phyloP scores from a whole-genome alignment of 139 green algal genomes.

The Raphidocelis subcapitata region DNA sequence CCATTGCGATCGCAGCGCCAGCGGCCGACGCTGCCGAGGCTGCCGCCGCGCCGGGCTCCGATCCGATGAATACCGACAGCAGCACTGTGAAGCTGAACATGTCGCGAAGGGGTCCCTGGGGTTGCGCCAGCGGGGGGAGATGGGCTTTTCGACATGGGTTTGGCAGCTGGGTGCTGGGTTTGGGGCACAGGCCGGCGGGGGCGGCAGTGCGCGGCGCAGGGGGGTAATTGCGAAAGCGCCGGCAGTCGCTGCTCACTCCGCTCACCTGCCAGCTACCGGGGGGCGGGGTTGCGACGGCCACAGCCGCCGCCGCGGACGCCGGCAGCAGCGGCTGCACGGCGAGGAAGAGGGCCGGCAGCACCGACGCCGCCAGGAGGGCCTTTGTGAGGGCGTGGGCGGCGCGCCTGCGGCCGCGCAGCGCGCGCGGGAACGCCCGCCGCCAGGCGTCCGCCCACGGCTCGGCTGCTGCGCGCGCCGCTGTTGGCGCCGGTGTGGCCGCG shows the following conservation, averaged over 20 bases:
- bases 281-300: not conserved
- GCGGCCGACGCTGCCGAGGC: conserved; percentile 9
- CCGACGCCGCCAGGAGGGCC: not conserved
- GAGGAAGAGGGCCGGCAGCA: conserved; percentile 8
- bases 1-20: conserved; percentile 10
- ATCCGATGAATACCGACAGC: conserved; percentile 23
- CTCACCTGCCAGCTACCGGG: not conserved
- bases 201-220: no score
- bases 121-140: no score
- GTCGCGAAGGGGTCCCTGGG: conserved; percentile 22
- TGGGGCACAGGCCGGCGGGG: no score
- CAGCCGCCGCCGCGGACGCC: not conserved
- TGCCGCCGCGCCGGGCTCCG: conserved; percentile 14
- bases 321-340: conserved; percentile 9
- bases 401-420: not conserved
- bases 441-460: no score
- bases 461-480: no score
- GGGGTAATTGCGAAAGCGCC: not conserved
- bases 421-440: no score
- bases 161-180: no score
- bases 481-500: no score
- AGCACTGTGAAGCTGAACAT: conserved; percentile 36
- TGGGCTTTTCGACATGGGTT: no score
- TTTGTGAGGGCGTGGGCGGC: not conserved
- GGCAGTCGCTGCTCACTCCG: not conserved